These are phyloP conservation scores for Malus hybrid DNA, from an alignment of 331 rosid genomes.

Conservation along the genomic window DNA sequence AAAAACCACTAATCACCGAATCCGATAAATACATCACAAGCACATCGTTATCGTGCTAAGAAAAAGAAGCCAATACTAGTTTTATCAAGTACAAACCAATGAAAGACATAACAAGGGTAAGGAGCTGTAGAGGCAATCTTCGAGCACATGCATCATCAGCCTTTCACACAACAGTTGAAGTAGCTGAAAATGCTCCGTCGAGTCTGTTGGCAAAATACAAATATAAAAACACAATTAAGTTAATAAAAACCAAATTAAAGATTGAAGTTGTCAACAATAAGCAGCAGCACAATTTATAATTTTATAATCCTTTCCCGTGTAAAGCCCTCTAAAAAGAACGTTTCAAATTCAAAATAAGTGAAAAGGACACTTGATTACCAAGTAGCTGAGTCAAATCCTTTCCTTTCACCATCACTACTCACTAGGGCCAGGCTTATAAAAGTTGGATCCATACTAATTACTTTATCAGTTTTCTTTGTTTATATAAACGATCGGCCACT, in stretches of 20 bases:
- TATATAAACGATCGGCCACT: too few species aligned
- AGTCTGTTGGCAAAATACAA: slow-evolving; percentile 27
- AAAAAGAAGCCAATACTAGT: not conserved
- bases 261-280: not conserved
- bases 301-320: not conserved
- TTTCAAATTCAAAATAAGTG: not conserved
- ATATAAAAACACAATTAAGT: not conserved
- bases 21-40: not conserved
- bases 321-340: not conserved
- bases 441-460: not conserved
- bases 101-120: not conserved
- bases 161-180: slow-evolving; percentile 86
- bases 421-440: not conserved
- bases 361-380: not conserved
- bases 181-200: slow-evolving; percentile 74
- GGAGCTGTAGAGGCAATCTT: not conserved
- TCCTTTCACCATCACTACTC: not conserved
- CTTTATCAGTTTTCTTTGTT: too few species aligned
- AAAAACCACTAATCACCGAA: not conserved
- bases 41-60: not conserved
- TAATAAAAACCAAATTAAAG: not conserved
- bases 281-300: not conserved
- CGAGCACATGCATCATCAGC: slow-evolving; percentile 14
- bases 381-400: not conserved
- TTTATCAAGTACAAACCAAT: not conserved